Conservation (phyloP, 139 green algal species). For the Chlorella vulgaris region DNA sequence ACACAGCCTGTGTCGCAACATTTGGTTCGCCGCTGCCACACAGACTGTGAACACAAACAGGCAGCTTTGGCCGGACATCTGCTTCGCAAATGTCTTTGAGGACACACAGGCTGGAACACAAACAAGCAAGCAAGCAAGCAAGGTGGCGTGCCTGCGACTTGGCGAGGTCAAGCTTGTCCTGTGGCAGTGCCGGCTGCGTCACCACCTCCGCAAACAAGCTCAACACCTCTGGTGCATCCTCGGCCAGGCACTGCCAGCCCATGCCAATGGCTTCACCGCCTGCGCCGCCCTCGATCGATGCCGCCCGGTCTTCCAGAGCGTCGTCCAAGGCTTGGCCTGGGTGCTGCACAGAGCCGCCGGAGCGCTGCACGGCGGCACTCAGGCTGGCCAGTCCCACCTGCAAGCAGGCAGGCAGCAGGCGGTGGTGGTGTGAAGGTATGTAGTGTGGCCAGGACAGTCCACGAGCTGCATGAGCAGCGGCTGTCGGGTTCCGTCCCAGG, state of each 20-base stretch:
- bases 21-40: too few species aligned
- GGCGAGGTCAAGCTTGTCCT: slow-evolving; percentile 58
- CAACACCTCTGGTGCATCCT: slow-evolving; percentile 62
- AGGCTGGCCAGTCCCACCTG: slow-evolving; percentile 24
- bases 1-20: too few species aligned
- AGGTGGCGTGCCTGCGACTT: slow-evolving; percentile 49
- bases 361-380: slow-evolving; percentile 58
- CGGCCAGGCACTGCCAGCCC: slow-evolving; percentile 68
- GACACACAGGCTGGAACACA: too few species aligned
- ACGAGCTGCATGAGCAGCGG: too few species aligned
- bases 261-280: slow-evolving; percentile 51
- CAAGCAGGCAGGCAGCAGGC: background rate
- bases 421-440: too few species aligned
- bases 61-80: too few species aligned
- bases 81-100: too few species aligned
- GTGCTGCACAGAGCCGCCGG: slow-evolving; percentile 60
- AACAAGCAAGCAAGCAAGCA: too few species aligned
- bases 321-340: slow-evolving; percentile 60
- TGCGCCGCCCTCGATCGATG: slow-evolving; percentile 65
- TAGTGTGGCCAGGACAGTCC: too few species aligned
- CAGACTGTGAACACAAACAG: background rate
- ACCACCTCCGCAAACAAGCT: slow-evolving; percentile 68
- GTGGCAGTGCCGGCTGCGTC: slow-evolving; percentile 56
- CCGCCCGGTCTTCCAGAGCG: slow-evolving; percentile 64
- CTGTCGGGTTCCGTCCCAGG: too few species aligned